These are phyloP conservation scores for Panicum hallii DNA, from an alignment of 202 grass and related monocot species.

Conservation along the genomic window DNA sequence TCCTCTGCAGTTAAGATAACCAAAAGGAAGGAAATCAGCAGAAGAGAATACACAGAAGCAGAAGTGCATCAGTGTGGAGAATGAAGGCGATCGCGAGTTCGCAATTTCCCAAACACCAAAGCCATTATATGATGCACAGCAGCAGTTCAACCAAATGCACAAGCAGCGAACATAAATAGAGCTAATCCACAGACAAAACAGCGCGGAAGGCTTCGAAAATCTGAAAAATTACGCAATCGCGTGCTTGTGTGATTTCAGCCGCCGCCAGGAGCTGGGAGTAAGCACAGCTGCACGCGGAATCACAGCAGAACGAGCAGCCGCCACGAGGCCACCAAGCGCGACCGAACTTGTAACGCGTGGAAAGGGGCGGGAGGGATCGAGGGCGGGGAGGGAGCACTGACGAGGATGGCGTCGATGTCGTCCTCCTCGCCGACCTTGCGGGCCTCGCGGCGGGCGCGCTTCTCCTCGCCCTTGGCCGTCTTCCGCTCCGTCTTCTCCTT, in stretches of 20 bases:
- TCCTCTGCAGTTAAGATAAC: slow-evolving; percentile 56
- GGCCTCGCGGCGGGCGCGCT: slow-evolving; percentile 73
- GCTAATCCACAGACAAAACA: not conserved
- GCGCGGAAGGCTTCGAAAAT: not conserved
- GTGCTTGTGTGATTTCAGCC: not conserved
- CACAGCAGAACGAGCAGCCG: not conserved
- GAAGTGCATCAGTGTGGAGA: not conserved
- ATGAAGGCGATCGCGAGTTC: not conserved
- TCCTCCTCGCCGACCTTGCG: slow-evolving; percentile 81
- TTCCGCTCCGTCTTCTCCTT: slow-evolving; percentile 98
- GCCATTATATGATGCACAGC: not conserved
- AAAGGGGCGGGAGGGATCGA: not conserved
- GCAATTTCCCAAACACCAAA: not conserved
- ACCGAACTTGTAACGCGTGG: not conserved
- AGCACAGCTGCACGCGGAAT: not conserved
- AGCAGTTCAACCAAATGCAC: slow-evolving; percentile 14
- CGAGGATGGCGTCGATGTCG: slow-evolving; percentile 95
- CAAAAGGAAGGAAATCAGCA: slow-evolving; percentile 11
- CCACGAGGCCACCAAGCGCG: not conserved
- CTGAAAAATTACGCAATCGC: not conserved
- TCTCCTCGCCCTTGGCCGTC: slow-evolving; percentile 89
- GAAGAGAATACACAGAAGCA: not conserved
- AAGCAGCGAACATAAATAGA: not conserved
- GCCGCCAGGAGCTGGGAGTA: not conserved
- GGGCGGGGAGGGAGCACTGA: slow-evolving; percentile 33